Evolutionary conservation across 352 stramenopile genomes (phyloP), one percentile per base, ranked within the genome.

Genomic region (Phytophthora aleatoria): DNA sequence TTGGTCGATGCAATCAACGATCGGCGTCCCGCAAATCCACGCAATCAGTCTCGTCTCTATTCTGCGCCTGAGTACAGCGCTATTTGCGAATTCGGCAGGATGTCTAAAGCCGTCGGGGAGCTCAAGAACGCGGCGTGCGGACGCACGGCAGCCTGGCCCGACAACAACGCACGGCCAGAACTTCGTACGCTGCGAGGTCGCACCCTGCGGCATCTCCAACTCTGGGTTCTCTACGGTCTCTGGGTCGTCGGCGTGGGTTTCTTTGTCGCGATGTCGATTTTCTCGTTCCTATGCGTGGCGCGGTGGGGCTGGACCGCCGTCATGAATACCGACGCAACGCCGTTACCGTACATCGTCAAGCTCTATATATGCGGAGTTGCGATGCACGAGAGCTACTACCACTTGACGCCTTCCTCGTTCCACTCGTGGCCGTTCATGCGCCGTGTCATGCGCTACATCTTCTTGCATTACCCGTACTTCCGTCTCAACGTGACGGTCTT

Each of bases 391-490:
- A 72, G 74, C 27, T 83, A 81, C 51, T 70, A 79, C 43, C 54
- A 44, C 11, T 9, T 79, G 28, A 66, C 36, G 2, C 70, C 64
- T 6, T 30, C 10, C 2, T 64, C 52, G n/a, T 52, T 64, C n/a
- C 66, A 74, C 49, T 43, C 59, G 38, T 90, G 81, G 78, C 75
- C 76, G 15, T 61, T 69, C 13, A 65, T 84, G 49, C 67, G 79
- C 13, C 42, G 67, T 20, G 24, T 61, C 3, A 70, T 82, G 16
- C 76, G 86, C 49, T 69, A 69, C 28, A 49, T 72, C 12, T 61
- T 91, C 30, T 79, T 85, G 41, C 50, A 79, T 73, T 79, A 74
- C 50, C 75, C 63, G 44, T 87, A 87, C 63, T 85, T 85, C 60
- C 74, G 71, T n/a, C 63, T 78, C 45, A 68, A 78, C 45, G 57